Base-by-base conservation (phyloP, 2,329 filamentous ascomycete species). In the Lasiodiplodia theobromae region DNA sequence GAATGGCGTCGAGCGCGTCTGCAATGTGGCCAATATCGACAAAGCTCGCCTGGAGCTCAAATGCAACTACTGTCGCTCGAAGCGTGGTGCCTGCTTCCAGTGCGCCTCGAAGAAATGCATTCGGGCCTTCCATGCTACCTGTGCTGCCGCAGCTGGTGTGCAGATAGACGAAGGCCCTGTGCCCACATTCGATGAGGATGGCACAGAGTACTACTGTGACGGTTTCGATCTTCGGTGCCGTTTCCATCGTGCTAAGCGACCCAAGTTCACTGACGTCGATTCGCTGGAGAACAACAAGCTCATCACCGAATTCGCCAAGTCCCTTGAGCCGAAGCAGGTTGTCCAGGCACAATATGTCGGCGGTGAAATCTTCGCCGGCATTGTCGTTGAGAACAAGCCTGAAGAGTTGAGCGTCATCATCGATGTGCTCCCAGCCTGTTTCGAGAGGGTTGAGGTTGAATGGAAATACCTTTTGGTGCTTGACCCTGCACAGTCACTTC, bases 101-200 rank as follows among this genome's bases (percentile, higher is more conserved):
- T 99, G 96, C 80, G 96, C 93, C 0, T 91, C 93, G 73, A 95
- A 94, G 83, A 98, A 97, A 78, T 99, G 96, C 75, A 91, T 93
- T 4, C 87, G 96, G 71, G 91, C 95, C 10, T 99, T 97, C 80
- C 96, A 99, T 78, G 92, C 95, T 18, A 98, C 94, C 1, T 99
- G 96, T 77, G 96, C 96, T 2, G 91, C 94, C 8, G 90, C 95
- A 25, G 95, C 94, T 44, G 96, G 96, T 68, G 94, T 97, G 2
- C 92, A 97, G 77, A 90, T 97, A 60, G 95, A 99, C 77, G 89
- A 93, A 74, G 92, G 92, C 37, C 89, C 93, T 44, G 90, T 97
- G 37, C 92, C 93, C 0, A 92, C 96, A 2, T 95, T 94, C 77
- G 92, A 91, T 64, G 93, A 97, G 73, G 94, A 97, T 76, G 94